Base-by-base conservation (phyloP, 164 flowering plant genomes). In the Pachysandra terminalis region DNA sequence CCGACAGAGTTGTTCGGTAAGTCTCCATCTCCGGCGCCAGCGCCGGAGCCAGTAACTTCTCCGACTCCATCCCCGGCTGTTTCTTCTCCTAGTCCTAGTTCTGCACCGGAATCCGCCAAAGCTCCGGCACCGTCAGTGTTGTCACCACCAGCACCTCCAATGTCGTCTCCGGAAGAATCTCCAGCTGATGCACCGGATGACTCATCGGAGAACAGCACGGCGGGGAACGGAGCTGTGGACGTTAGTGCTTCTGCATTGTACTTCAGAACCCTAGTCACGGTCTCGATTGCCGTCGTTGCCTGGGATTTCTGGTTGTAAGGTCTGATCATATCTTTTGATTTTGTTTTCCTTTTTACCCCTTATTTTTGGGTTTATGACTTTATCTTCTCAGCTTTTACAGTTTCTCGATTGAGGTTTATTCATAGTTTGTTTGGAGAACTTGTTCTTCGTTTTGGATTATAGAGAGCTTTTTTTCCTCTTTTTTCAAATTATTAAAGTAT, bases 1-100 rank as follows among this genome's bases (percentile, higher is more conserved):
- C 98, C 97, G 0, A 15, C n/a, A 0, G 97, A 87, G 83, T 65
- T 94, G 52, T 94, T 90, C 71, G 92, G 91, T 0, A 72, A 69
- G 19, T 57, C 97, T 0, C 91, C 96, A 0, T 64, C 93, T 0
- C 91, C 96, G 0, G 86, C 98, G 0, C 97, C 97, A 14, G 83
- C 80, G 0, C 82, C 77, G 0, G 88, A 66, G n/a, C 87, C 95
- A 0, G 84, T 63, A 5, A 35, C 74, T 0, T 65, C 90, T 0
- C 83, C 92, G 0, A 52, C 90, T 16, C 91, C 84, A 1, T 15
- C 84, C 0, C 85, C 81, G 9, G 63, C 64, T 0, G 54, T 53
- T 8, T 41, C 80, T 21, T 32, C 37, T 32, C 37, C 37, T 7
- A 32, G 37, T 7, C 84, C 92, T 0, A 10, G 72, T 24, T 74